Evolutionary conservation across 805 yeast genomes (phyloP).

Genomic region (Monosporozyma siamensis): DNA sequence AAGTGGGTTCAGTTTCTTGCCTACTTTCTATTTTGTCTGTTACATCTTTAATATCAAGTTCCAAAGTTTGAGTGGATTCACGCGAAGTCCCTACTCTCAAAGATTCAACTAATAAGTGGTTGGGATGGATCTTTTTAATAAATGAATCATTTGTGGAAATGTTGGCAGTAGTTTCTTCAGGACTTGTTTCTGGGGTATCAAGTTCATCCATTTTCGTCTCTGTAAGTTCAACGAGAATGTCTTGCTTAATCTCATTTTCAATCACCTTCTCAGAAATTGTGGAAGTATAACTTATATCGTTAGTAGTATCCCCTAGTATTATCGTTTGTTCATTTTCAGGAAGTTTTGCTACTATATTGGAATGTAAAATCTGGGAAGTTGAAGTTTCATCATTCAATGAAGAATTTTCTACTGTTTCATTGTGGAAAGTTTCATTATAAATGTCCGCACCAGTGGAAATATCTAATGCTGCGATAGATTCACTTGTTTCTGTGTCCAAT

Average conservation of each 20-base stretch:
- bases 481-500: background rate
- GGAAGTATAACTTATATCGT: no score
- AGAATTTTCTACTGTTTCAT: background rate
- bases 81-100: background rate
- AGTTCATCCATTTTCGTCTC: no score
- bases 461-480: background rate
- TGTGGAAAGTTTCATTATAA: background rate
- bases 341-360: background rate
- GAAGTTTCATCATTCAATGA: background rate
- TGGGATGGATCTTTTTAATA: background rate
- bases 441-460: constrained; percentile 1
- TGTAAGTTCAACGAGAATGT: no score
- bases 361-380: background rate
- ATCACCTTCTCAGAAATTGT: no score
- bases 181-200: no score
- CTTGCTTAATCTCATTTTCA: no score
- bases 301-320: no score
- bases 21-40: no score
- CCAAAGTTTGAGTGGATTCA: background rate
- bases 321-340: no score
- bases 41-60: background rate
- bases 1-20: no score
- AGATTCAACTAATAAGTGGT: background rate
- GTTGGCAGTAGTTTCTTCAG: no score
- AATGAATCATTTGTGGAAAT: background rate